Conservation (phyloP, 2,329 filamentous ascomycete species). For the Aspergillus sp. region DNA sequence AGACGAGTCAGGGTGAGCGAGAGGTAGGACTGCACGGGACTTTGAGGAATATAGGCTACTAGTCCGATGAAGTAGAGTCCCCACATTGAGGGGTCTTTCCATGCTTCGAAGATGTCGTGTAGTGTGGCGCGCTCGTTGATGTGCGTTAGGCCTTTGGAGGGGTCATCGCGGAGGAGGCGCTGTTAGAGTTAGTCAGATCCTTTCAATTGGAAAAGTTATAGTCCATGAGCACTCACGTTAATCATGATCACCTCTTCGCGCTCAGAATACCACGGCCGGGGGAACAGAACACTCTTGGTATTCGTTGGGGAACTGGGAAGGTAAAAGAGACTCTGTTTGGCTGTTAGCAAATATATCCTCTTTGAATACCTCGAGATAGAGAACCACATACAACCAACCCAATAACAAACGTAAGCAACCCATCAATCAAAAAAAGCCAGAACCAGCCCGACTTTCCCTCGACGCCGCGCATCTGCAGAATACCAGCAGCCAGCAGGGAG, state of each 20-base stretch:
- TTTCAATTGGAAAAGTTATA: too few relatives aligned
- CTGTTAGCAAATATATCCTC: not conserved
- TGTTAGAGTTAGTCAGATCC: slow-evolving; percentile 14
- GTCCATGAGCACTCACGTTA: slow-evolving; percentile 21
- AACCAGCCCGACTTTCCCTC: slow-evolving; percentile 46
- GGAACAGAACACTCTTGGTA: slow-evolving; percentile 27
- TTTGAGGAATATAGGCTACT: slow-evolving; percentile 48
- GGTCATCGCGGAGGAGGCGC: slow-evolving; percentile 56
- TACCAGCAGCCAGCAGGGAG: slow-evolving; percentile 42
- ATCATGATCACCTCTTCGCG: slow-evolving; percentile 34
- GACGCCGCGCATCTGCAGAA: slow-evolving; percentile 46
- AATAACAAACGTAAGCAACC: slow-evolving; percentile 46
- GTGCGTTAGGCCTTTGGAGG: slow-evolving; percentile 54
- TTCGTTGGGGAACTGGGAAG: slow-evolving; percentile 31
- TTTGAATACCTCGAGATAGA: not conserved
- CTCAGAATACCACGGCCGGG: slow-evolving; percentile 29
- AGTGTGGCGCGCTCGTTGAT: slow-evolving; percentile 48
- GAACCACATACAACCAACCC: slow-evolving; percentile 37
- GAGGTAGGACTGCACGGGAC: slow-evolving; percentile 53
- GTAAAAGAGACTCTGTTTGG: slow-evolving; percentile 28
- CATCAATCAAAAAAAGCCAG: slow-evolving; percentile 48
- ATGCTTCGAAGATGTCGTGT: slow-evolving; percentile 48
- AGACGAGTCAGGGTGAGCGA: slow-evolving; percentile 53
- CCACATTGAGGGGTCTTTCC: slow-evolving; percentile 53
- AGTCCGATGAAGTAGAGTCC: slow-evolving; percentile 54